phyloP scores from a whole-genome alignment of 2,329 filamentous ascomycete genomes.

The Bipolaris gigantea region DNA sequence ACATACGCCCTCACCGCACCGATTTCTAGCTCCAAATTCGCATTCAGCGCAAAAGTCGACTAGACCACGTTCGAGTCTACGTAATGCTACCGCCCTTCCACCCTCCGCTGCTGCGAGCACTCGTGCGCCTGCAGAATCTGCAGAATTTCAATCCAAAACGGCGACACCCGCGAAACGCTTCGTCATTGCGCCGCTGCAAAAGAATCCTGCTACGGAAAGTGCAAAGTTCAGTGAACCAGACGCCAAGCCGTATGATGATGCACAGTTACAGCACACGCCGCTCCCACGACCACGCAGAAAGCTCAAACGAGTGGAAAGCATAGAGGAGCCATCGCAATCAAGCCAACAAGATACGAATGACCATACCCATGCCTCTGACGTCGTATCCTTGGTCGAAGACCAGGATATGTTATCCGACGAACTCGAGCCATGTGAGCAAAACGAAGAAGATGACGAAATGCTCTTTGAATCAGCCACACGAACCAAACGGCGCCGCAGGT shows the following conservation, averaged over 20 bases:
- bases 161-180: slow-evolving; percentile 41
- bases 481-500: slow-evolving; percentile 34
- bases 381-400: slow-evolving; percentile 23
- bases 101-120: slow-evolving; percentile 5
- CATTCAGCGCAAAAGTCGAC: slow-evolving; percentile 21
- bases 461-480: slow-evolving; percentile 24
- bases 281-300: slow-evolving; percentile 21
- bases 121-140: background rate
- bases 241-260: background rate
- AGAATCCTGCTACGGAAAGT: background rate
- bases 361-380: background rate
- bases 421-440: background rate
- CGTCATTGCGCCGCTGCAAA: slow-evolving; percentile 25
- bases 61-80: slow-evolving; percentile 31
- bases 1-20: slow-evolving; percentile 39
- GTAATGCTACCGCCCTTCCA: slow-evolving; percentile 22
- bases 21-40: slow-evolving; percentile 34
- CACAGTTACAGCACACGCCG: slow-evolving; percentile 13
- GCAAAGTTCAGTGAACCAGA: slow-evolving; percentile 6
- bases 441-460: slow-evolving; percentile 31
- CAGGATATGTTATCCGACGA: slow-evolving; percentile 4
- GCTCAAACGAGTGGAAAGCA: slow-evolving; percentile 39
- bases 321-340: slow-evolving; percentile 34
- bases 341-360: slow-evolving; percentile 17
- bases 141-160: slow-evolving; percentile 17